Evolutionary conservation across 805 yeast species (phyloP), one percentile per base, ranked within the genome.

Genomic region (Schwanniomyces yamadae): DNA sequence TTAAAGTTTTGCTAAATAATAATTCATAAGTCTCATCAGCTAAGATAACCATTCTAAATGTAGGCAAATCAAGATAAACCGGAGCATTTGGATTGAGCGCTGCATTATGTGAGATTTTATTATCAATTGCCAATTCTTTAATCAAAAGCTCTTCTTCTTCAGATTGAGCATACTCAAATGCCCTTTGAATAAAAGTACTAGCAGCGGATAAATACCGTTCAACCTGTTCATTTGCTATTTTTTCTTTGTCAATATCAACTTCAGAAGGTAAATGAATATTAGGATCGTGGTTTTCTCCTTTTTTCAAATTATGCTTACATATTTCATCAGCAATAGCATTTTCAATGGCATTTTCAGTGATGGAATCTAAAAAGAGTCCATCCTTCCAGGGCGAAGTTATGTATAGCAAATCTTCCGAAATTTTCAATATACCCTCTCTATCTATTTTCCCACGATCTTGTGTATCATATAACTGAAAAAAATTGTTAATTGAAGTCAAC

Each of bases 1-100:
- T 72, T 22, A 88, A 65, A 0, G 89, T 82, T 17, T 70, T 66
- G 10, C 86, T 71, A 62, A 93, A 93, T 42, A 91, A 78, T 26
- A 84, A 67, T 57, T 93, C 98, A 48, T 88, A 84, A 0, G 96
- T 85, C 52, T 89, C 98, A 56, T 90, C 96, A 0, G 98, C 97
- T 5, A 91, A 66, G 5, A 93, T 66, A 1, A 93, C 95, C 99
- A 91, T 91, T 43, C 98, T 69, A 63, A 91, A 91, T 0, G 96
- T 89, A 0, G 98, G 87, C 12, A 88, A 65, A 35, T 84, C 85
- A 34, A 90, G 71, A 39, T 66, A 78, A 7, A 82, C 78, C 1
- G 95, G 95, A 21, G 81, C 76, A 21, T 75, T 71, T 3, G 96
- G 96, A 53, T 88, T 86, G 24, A 88, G 63, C 0, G 95, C 96